Evolutionary conservation across 768 basidiomycete genomes (phyloP).

Genomic region (Mycena indigotica): DNA sequence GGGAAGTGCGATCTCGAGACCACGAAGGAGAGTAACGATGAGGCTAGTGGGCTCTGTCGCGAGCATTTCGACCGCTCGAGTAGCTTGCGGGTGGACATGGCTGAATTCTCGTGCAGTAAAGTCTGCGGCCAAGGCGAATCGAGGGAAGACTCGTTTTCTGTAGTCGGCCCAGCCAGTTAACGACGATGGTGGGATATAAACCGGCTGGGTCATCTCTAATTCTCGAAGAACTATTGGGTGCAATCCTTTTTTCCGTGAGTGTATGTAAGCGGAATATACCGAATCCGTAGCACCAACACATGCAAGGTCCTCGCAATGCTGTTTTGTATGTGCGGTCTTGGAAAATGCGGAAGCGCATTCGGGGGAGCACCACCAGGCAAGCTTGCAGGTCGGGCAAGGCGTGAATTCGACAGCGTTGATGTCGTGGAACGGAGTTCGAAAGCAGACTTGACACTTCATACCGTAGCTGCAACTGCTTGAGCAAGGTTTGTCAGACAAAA

Average conservation of each 20-base stretch:
- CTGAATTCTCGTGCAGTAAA: neutral
- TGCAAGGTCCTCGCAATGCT: neutral
- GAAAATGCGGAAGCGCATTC: neutral
- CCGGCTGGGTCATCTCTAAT: neutral
- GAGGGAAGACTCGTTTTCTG: neutral
- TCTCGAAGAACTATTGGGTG: neutral
- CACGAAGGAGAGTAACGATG: neutral
- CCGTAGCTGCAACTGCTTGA: neutral
- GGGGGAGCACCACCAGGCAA: conserved; percentile 14
- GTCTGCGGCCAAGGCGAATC: neutral
- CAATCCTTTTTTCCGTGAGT: neutral
- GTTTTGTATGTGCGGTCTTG: neutral
- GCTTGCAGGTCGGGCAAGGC: conserved; percentile 1
- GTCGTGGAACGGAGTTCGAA: conserved; percentile 13
- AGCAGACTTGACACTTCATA: conserved; percentile 14
- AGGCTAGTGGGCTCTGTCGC: neutral
- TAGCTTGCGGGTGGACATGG: neutral
- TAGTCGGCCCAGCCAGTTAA: conserved; percentile 11
- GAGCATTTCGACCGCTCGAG: neutral
- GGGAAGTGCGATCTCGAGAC: conserved; percentile 1
- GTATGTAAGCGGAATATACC: neutral
- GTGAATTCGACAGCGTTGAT: neutral
- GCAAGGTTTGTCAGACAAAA: neutral
- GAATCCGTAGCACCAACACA: neutral
- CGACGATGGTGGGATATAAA: conserved; percentile 4